These are phyloP conservation scores for Nemania sp. DNA, from an alignment of 2,329 filamentous ascomycete genomes.

Conservation along the genomic window DNA sequence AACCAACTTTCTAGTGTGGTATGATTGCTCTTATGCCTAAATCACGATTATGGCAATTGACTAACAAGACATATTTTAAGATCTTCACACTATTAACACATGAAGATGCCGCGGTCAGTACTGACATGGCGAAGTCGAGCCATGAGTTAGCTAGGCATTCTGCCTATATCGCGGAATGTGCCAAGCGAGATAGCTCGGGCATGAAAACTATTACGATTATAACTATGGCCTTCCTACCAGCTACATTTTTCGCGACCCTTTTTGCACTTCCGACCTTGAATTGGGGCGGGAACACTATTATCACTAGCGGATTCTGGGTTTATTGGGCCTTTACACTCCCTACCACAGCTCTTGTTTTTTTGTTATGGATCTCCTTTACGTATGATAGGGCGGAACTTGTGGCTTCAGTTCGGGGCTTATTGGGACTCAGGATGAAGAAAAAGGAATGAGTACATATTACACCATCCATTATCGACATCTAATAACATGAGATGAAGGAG, in stretches of 20 bases:
- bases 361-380: slow-evolving; percentile 3
- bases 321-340: slow-evolving; percentile 21
- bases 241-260: slow-evolving; percentile 4
- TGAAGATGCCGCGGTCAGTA: background rate
- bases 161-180: background rate
- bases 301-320: slow-evolving; percentile 4
- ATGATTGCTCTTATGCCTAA: background rate
- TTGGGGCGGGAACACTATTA: background rate
- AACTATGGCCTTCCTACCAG: slow-evolving; percentile 21
- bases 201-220: slow-evolving; percentile 16
- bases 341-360: slow-evolving; percentile 1
- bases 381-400: background rate
- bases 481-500: no score
- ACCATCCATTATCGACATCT: no score
- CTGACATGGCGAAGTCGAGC: slow-evolving; percentile 17
- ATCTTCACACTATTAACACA: slow-evolving; percentile 15
- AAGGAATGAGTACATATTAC: background rate
- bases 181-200: slow-evolving; percentile 8
- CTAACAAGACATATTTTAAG: background rate
- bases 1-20: background rate
- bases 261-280: slow-evolving; percentile 7
- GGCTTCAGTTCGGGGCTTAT: background rate
- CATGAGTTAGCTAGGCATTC: background rate
- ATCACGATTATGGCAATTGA: background rate
- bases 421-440: background rate